A percentile compares a stretch with the other conserved stretches of the same genome.
Conservation (phyloP, 352 stramenopile genomes). For the Phytophthora rubi region DNA sequence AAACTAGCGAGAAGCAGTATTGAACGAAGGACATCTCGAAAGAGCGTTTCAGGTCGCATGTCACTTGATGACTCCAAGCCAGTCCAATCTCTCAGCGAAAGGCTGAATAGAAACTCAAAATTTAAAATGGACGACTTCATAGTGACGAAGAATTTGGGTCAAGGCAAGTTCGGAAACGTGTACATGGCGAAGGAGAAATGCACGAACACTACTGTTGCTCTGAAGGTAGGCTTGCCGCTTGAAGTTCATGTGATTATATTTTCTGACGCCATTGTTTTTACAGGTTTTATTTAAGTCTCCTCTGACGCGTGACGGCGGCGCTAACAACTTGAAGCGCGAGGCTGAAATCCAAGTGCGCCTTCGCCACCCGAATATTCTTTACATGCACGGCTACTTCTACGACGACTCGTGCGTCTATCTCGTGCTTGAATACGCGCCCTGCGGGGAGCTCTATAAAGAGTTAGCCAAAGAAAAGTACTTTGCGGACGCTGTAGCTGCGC, state of each 20-base stretch:
- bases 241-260: neutral
- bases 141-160: slow-evolving; percentile 80
- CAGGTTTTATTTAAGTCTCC: slow-evolving; percentile 78
- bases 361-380: slow-evolving; percentile 76
- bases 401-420: slow-evolving; percentile 85
- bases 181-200: slow-evolving; percentile 81
- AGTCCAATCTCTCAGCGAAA: slow-evolving; percentile 49
- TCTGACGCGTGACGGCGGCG: slow-evolving; percentile 57
- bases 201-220: slow-evolving; percentile 68
- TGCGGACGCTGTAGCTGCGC: slow-evolving; percentile 50
- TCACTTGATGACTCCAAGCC: slow-evolving; percentile 57
- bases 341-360: slow-evolving; percentile 86
- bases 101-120: slow-evolving; percentile 58
- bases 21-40: slow-evolving; percentile 9
- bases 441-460: slow-evolving; percentile 86
- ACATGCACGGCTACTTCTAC: slow-evolving; percentile 87
- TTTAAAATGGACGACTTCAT: slow-evolving; percentile 82
- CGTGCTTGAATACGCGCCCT: slow-evolving; percentile 82
- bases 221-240: slow-evolving; percentile 64
- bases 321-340: slow-evolving; percentile 79
- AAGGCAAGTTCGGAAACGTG: slow-evolving; percentile 89
- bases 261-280: slow-evolving; percentile 7
- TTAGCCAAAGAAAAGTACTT: slow-evolving; percentile 68
- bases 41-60: slow-evolving; percentile 36
- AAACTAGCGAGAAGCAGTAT: slow-evolving; percentile 21